A percentile compares a stretch with the other conserved stretches of the same genome.
phyloP scores from a whole-genome alignment of 2,329 filamentous ascomycete species.

The Ophiostoma ulmi region DNA sequence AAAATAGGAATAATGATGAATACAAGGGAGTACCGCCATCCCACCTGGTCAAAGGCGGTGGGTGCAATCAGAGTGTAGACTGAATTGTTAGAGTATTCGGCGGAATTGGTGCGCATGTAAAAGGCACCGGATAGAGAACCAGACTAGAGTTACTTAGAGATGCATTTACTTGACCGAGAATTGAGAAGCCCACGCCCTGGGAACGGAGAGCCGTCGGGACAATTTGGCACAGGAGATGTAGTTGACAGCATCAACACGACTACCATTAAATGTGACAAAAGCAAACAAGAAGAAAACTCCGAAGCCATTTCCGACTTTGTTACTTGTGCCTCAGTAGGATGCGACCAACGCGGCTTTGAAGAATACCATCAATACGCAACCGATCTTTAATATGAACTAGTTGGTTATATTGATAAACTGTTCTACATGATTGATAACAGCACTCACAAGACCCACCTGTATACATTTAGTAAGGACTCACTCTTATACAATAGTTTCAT shows the following conservation, averaged over 20 bases:
- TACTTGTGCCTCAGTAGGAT: background rate
- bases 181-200: background rate
- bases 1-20: background rate
- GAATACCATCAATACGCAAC: background rate
- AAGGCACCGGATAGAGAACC: background rate
- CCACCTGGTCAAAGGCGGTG: background rate
- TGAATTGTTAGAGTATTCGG: background rate
- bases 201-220: background rate
- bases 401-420: background rate
- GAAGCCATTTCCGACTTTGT: background rate
- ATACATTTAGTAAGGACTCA: too few species aligned
- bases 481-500: too few species aligned
- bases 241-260: background rate
- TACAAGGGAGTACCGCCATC: background rate
- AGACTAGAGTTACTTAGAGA: background rate
- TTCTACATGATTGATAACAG: background rate
- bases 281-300: background rate
- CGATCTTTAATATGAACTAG: background rate
- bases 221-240: background rate
- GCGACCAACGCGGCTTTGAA: background rate
- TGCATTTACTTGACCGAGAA: background rate
- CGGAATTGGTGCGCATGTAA: background rate
- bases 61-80: constrained; percentile 1
- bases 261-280: background rate
- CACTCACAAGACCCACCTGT: too few species aligned